phyloP scores from a whole-genome alignment of 2,329 filamentous ascomycete genomes.

The Geosmithia flava region DNA sequence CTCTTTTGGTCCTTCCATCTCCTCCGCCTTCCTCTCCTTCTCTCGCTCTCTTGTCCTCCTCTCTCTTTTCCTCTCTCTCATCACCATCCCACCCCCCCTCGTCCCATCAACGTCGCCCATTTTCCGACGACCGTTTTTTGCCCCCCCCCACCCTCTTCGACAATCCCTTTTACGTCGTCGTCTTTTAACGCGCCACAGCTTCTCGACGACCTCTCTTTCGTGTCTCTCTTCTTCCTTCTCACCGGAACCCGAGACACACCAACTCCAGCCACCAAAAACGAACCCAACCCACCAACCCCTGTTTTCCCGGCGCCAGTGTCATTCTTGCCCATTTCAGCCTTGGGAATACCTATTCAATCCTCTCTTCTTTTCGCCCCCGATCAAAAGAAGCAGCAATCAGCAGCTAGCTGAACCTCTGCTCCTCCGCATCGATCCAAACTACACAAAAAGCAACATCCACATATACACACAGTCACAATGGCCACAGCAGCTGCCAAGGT shows the following conservation, averaged over 20 bases:
- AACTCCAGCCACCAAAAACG: neutral
- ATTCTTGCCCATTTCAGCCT: too few species aligned
- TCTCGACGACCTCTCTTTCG: neutral
- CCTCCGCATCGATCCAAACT: neutral
- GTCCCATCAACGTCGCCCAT: neutral
- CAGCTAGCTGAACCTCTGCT: neutral
- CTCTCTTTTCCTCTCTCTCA: neutral
- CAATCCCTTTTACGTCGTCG: neutral
- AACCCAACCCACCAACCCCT: neutral
- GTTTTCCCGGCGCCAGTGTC: too few species aligned
- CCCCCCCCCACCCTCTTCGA: neutral
- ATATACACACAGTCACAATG: constrained; percentile 12
- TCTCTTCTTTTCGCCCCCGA: neutral
- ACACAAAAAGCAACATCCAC: neutral
- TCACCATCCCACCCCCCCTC: neutral
- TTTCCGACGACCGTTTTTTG: neutral
- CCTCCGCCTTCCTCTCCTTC: neutral
- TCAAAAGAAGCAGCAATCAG: too few species aligned
- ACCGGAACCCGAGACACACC: neutral
- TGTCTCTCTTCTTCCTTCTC: neutral
- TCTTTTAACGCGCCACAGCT: neutral
- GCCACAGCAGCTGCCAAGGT: constrained; percentile 16
- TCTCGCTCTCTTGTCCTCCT: neutral
- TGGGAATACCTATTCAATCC: too few species aligned
- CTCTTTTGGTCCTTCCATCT: neutral